Conservation (phyloP, 176 grass and related monocot species). For the barley (Hordeum vulgare) region DNA sequence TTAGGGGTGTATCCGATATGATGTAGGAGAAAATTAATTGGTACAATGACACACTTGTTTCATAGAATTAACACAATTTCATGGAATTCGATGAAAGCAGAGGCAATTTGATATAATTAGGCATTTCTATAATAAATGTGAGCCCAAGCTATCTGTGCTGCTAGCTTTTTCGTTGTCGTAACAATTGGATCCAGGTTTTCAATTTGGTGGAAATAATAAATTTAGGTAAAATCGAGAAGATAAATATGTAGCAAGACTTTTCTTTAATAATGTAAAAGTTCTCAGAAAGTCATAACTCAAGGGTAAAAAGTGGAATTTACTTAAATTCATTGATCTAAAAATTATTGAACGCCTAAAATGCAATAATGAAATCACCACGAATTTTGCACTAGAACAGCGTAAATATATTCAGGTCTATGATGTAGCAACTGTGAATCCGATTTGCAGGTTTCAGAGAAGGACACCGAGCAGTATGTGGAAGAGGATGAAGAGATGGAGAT, state of each 20-base stretch:
- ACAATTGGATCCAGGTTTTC: neutral
- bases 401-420: neutral
- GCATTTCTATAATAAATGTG: neutral
- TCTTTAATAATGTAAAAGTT: neutral
- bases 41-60: too few species aligned
- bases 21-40: too few species aligned
- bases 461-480: constrained; percentile 10
- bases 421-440: neutral
- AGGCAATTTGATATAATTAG: neutral
- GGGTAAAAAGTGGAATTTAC: neutral
- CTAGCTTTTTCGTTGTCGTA: neutral
- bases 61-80: neutral
- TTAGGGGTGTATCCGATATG: too few species aligned
- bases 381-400: neutral
- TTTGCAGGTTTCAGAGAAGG: constrained; percentile 26
- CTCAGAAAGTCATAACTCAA: neutral
- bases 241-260: neutral
- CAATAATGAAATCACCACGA: neutral
- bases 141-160: neutral
- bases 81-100: neutral
- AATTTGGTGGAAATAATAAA: neutral
- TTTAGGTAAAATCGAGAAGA: neutral
- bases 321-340: neutral
- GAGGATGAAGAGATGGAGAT: constrained; percentile 36
- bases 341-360: neutral